phyloP scores from a whole-genome alignment of 164 flowering plant species.

The Pachysandra terminalis region DNA sequence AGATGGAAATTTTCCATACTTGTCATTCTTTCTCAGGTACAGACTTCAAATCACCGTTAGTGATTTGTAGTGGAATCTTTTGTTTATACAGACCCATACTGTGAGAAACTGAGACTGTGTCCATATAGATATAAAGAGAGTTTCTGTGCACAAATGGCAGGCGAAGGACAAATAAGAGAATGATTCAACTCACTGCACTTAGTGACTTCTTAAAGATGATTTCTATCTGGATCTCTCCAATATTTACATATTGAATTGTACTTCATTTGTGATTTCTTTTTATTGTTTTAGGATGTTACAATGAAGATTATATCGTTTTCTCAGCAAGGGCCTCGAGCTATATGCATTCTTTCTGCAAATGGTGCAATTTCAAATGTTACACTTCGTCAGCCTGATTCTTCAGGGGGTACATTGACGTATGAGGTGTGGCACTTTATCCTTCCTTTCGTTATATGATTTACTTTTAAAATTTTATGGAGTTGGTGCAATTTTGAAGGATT shows the following conservation, averaged over 20 bases:
- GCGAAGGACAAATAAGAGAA: not conserved
- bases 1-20: not conserved
- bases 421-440: conserved; percentile 23
- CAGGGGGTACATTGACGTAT: too few relatives aligned
- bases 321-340: conserved; percentile 98
- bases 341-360: conserved; percentile 93
- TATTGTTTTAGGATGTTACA: conserved; percentile 67
- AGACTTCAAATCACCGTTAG: not conserved
- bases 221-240: not conserved
- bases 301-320: conserved; percentile 98
- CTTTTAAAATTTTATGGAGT: too few relatives aligned
- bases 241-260: not conserved
- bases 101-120: not conserved
- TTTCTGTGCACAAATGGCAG: not conserved
- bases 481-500: too few relatives aligned
- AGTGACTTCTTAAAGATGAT: not conserved
- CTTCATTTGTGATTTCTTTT: conserved; percentile 5
- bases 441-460: not conserved
- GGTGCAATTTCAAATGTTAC: conserved; percentile 98
- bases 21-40: not conserved
- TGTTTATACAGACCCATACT: too few relatives aligned
- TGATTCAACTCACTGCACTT: too few relatives aligned
- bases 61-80: not conserved
- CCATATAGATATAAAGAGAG: not conserved
- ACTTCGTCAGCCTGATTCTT: conserved; percentile 95